Base-by-base conservation (phyloP, 805 yeast species). In the Yamadazyma kitorensis region DNA sequence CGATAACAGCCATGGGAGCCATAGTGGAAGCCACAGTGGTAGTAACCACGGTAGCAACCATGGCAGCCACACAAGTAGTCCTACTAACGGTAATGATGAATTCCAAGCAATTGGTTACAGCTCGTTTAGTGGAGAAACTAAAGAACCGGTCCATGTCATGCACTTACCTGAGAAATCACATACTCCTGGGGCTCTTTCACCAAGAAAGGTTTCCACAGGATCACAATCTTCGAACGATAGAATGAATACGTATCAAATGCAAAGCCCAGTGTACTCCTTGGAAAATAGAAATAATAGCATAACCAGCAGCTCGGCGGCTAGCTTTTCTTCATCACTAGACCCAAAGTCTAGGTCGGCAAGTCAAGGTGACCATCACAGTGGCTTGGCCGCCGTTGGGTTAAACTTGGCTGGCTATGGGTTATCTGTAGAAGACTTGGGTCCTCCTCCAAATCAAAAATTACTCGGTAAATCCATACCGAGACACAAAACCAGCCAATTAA, bases 61-160 rank as follows among this genome's bases (percentile, higher is more conserved):
- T 13, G n/a, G 29, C 16, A 13, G 9, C 7, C 15, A 13, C 2
- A 16, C 24, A 17, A n/a, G 7, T 5, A 16, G 23, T n/a, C 14
- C 27, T 9, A 23, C 16, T 31, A 22, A 28, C 8, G 13, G 16
- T 11, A 8, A 12, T 3, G 39, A 29, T 7, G 31, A 32, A 9
- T 64, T 64, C 43, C 68, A 60, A 27, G 65, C 71, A 12, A 54
- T 65, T 17, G 57, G 64, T 19, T 63, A 63, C 35, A 60, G 58
- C n/a, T 37, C 49, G n/a, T 24, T 35, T n/a, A 37, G 54, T 9
- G 14, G 47, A 5, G 46, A 42, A 22, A 29, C 52, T 4, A 44
- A 45, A 14, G 65, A 55, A 24, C 68, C 66, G 4, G 51, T 59
- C 12, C 58, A 48, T 25, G 65, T 59, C 13, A 47, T 39, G 47